These are phyloP conservation scores for Lodderomyces elongisporus DNA, from an alignment of 1,139 yeast species.

Conservation along the genomic window DNA sequence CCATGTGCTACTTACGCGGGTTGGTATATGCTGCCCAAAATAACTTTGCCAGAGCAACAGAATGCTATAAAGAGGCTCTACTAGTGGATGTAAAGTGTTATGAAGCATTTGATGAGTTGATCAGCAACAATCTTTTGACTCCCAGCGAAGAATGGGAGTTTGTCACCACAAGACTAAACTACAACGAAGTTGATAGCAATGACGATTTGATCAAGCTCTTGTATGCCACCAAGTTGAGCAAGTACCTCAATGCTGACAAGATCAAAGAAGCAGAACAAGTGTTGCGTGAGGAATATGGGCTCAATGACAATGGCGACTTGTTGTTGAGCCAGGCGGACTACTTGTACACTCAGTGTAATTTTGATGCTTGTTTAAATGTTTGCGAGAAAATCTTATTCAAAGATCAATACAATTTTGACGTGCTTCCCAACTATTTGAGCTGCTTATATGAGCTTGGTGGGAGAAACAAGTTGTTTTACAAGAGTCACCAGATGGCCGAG, in stretches of 20 bases:
- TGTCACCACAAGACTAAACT: conserved; percentile 56
- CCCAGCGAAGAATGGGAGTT: conserved; percentile 90
- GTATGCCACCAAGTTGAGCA: conserved; percentile 73
- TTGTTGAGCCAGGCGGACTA: conserved; percentile 67
- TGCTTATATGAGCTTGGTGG: conserved; percentile 84
- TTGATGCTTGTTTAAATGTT: conserved; percentile 65
- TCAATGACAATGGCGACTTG: conserved; percentile 67
- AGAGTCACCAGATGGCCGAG: conserved; percentile 86
- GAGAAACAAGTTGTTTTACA: conserved; percentile 70
- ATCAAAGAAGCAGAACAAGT: conserved; percentile 64
- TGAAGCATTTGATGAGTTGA: conserved; percentile 84
- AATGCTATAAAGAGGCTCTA: conserved; percentile 83
- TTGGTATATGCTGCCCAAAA: conserved; percentile 77
- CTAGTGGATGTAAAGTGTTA: conserved; percentile 85
- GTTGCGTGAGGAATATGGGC: conserved; percentile 65
- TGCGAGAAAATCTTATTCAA: conserved; percentile 62
- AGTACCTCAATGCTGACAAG: conserved; percentile 56
- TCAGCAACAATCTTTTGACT: conserved; percentile 68
- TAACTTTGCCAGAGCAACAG: conserved; percentile 82
- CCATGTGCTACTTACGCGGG: conserved; percentile 84
- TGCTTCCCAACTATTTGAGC: conserved; percentile 75
- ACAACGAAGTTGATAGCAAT: conserved; percentile 66
- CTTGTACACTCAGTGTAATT: conserved; percentile 72
- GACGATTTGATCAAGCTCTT: conserved; percentile 72
- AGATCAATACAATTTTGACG: conserved; percentile 69